phyloP scores from a whole-genome alignment of 768 basidiomycete species.

The Suillus clintonianus region DNA sequence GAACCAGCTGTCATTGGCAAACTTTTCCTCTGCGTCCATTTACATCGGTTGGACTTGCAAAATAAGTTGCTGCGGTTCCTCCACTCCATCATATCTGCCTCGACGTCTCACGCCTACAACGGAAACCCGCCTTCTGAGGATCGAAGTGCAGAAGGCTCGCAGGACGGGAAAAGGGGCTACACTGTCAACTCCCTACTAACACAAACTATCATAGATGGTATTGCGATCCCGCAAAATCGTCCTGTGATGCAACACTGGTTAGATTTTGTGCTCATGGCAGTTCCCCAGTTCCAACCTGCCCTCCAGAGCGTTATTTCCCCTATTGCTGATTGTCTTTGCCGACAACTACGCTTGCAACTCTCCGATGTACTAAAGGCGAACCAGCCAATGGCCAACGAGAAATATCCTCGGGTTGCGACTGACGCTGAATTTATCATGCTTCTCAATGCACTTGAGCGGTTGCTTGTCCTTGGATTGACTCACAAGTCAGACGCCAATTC shows the following conservation, averaged over 20 bases:
- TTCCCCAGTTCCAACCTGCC: slow-evolving; percentile 80
- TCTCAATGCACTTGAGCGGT: slow-evolving; percentile 79
- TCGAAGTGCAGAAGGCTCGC: slow-evolving; percentile 34
- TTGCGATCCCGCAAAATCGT: slow-evolving; percentile 67
- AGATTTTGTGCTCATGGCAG: slow-evolving; percentile 90
- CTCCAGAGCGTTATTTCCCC: slow-evolving; percentile 69
- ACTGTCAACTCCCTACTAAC: slow-evolving; percentile 71
- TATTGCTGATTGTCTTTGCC: slow-evolving; percentile 77
- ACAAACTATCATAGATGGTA: slow-evolving; percentile 80
- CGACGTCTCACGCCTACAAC: slow-evolving; percentile 38
- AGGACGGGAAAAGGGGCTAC: slow-evolving; percentile 39
- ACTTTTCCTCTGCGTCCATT: slow-evolving; percentile 73
- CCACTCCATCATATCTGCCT: slow-evolving; percentile 79
- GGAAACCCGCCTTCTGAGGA: slow-evolving; percentile 34
- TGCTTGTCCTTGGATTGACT: slow-evolving; percentile 73
- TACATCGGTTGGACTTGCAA: slow-evolving; percentile 76
- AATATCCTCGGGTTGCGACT: slow-evolving; percentile 53
- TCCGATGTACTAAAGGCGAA: slow-evolving; percentile 53
- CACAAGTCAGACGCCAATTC: slow-evolving; percentile 51
- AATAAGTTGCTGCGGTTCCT: slow-evolving; percentile 91
- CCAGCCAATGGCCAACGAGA: slow-evolving; percentile 37
- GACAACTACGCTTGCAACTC: slow-evolving; percentile 61
- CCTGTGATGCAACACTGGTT: slow-evolving; percentile 93
- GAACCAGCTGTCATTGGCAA: slow-evolving; percentile 75
- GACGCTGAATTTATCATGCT: slow-evolving; percentile 87